Evolutionary conservation across 2,329 filamentous ascomycete species (phyloP).

Genomic region (Calonectria multiphialidica): DNA sequence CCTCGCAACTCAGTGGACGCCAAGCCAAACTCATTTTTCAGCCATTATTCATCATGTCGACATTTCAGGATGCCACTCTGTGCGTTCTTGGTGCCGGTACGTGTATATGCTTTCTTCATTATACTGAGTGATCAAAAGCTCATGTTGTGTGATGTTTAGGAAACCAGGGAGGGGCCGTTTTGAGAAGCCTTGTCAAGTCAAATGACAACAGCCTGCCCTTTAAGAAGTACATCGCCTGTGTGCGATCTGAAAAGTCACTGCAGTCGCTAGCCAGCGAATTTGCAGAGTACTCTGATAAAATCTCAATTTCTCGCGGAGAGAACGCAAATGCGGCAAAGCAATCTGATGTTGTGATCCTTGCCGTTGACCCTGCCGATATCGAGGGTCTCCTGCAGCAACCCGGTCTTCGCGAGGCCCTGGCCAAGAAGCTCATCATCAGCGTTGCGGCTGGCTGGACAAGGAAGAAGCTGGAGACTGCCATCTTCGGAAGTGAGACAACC

Average conservation of each 20-base stretch:
- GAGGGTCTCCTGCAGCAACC: constrained; percentile 50
- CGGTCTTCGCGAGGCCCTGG: constrained; percentile 53
- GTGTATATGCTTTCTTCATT: not conserved
- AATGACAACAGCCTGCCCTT: constrained; percentile 35
- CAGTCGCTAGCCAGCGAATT: constrained; percentile 37
- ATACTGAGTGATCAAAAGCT: not conserved
- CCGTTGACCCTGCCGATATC: constrained; percentile 59
- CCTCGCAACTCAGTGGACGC: not conserved
- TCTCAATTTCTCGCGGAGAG: constrained; percentile 46
- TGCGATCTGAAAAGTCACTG: constrained; percentile 44
- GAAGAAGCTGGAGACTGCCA: constrained; percentile 50
- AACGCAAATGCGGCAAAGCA: constrained; percentile 49
- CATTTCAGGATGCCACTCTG: constrained; percentile 33
- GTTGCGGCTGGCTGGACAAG: constrained; percentile 63
- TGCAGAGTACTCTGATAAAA: constrained; percentile 13
- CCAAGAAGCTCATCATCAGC: constrained; percentile 62
- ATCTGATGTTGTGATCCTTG: constrained; percentile 59
- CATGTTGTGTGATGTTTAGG: constrained; percentile 30
- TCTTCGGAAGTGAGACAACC: constrained; percentile 45
- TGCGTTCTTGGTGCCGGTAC: constrained; percentile 42
- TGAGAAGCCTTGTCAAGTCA: constrained; percentile 36
- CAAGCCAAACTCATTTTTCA: not conserved
- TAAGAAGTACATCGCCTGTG: constrained; percentile 43
- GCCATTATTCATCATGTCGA: constrained; percentile 28
- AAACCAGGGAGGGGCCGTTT: constrained; percentile 48